Conservation (phyloP, 2,329 filamentous ascomycete genomes). For the Dendryphion nanum region DNA sequence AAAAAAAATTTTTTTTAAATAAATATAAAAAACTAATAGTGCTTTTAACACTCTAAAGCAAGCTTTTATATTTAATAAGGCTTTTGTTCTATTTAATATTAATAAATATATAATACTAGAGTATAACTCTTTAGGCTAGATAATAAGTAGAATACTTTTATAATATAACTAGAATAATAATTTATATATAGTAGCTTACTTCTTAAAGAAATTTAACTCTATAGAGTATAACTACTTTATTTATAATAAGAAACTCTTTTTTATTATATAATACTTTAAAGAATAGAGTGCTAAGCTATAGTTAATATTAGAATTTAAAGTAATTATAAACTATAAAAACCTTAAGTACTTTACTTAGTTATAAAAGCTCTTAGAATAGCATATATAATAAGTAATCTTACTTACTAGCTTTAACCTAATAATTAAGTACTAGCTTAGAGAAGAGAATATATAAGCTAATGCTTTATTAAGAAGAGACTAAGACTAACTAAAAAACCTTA, state of each 20-base stretch:
- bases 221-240: slow-evolving; percentile 35
- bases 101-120: background rate
- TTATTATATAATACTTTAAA: slow-evolving; percentile 27
- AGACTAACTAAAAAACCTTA: background rate
- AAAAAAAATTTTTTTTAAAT: background rate
- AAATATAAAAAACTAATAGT: background rate
- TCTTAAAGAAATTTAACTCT: slow-evolving; percentile 18
- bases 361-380: background rate
- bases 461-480: background rate
- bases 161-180: slow-evolving; percentile 5
- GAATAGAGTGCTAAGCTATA: slow-evolving; percentile 13
- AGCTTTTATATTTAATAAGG: background rate
- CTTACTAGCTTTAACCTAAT: background rate
- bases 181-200: slow-evolving; percentile 16
- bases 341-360: background rate
- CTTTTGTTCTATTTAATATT: background rate
- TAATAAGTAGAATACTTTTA: background rate
- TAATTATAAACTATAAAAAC: background rate
- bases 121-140: background rate
- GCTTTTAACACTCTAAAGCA: background rate
- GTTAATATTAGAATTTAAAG: background rate
- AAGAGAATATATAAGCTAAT: background rate
- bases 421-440: background rate
- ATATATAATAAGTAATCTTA: background rate
- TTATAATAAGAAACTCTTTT: slow-evolving; percentile 38